phyloP scores from a whole-genome alignment of 345 rosid genomes.

The Aegle marmelos region DNA sequence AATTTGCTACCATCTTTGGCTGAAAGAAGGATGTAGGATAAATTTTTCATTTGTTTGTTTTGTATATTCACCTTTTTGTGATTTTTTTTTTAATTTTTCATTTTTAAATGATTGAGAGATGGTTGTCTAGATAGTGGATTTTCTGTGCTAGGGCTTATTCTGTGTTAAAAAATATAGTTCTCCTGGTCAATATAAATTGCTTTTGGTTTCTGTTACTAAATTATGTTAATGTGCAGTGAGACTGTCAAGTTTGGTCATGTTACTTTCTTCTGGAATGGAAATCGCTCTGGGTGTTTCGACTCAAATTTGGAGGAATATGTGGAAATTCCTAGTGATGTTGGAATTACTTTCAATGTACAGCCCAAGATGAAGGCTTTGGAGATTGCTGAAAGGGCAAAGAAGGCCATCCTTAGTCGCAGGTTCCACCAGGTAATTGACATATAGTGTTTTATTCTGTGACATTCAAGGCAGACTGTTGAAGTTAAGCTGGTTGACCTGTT shows the following conservation, averaged over 20 bases:
- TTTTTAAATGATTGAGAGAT: background rate
- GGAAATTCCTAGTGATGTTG: constrained; percentile 91
- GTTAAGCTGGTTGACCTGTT: constrained; percentile 3
- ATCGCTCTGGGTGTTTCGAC: constrained; percentile 86
- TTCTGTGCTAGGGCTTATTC: background rate
- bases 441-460: constrained; percentile 3
- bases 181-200: no score
- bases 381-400: constrained; percentile 83
- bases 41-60: background rate
- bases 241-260: constrained; percentile 97
- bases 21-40: background rate
- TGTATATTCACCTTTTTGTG: background rate
- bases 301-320: constrained; percentile 78
- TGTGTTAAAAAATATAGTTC: background rate
- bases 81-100: no score
- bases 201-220: background rate
- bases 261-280: constrained; percentile 99
- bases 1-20: background rate
- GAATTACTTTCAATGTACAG: constrained; percentile 82
- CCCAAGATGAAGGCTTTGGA: constrained; percentile 96
- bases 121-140: background rate
- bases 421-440: constrained; percentile 69
- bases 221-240: constrained; percentile 46
- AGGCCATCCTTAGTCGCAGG: constrained; percentile 77
- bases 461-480: background rate